Evolutionary conservation across 2,329 filamentous ascomycete genomes (phyloP).

Genomic region (Rhexocercosporidium sp.): DNA sequence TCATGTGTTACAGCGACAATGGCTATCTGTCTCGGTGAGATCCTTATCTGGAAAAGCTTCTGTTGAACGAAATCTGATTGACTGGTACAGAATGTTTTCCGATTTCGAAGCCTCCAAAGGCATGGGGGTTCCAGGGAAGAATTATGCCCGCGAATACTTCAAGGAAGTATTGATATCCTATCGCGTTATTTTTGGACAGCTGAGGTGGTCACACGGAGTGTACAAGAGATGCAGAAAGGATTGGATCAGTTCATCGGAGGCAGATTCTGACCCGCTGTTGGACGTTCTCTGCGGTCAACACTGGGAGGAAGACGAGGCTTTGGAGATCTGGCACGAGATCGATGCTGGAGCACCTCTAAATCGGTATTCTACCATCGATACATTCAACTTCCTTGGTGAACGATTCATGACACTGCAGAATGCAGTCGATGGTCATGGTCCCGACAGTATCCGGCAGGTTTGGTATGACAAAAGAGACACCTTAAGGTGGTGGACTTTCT

Average conservation of each 20-base stretch:
- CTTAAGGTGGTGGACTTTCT: slow-evolving; percentile 20
- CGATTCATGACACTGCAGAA: slow-evolving; percentile 23
- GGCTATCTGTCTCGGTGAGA: slow-evolving; percentile 13
- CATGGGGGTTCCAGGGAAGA: neutral
- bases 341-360: slow-evolving; percentile 13
- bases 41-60: neutral
- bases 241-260: neutral
- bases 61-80: neutral
- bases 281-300: slow-evolving; percentile 21
- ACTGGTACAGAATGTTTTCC: neutral
- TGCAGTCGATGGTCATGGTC: slow-evolving; percentile 8
- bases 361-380: neutral
- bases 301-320: slow-evolving; percentile 3
- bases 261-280: slow-evolving; percentile 19
- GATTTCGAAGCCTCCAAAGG: neutral
- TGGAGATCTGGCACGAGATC: slow-evolving; percentile 21
- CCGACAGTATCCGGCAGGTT: slow-evolving; percentile 5
- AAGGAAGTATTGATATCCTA: slow-evolving; percentile 16
- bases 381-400: slow-evolving; percentile 26
- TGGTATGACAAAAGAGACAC: slow-evolving; percentile 25
- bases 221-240: neutral
- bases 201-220: slow-evolving; percentile 7
- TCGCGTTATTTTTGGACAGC: slow-evolving; percentile 31
- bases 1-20: slow-evolving; percentile 11
- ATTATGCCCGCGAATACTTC: neutral